These are phyloP conservation scores for Vicia faba DNA, from an alignment of 306 rosid species.

Conservation along the genomic window DNA sequence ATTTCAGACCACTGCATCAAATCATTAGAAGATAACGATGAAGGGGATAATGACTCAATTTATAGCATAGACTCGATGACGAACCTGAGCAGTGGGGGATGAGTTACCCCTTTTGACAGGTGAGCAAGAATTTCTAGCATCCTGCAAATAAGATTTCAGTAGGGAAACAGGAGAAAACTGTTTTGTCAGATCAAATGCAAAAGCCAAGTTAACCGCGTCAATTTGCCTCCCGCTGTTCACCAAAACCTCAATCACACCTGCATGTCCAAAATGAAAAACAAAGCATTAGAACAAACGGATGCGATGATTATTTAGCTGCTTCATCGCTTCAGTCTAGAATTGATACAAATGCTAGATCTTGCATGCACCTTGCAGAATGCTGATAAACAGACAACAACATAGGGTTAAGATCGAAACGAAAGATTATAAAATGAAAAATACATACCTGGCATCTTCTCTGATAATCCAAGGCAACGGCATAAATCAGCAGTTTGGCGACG, in stretches of 20 bases:
- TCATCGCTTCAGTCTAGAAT: too few species aligned
- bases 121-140: slow-evolving; percentile 77
- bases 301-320: too few species aligned
- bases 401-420: slow-evolving; percentile 5
- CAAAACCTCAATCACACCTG: slow-evolving; percentile 87
- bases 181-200: slow-evolving; percentile 78
- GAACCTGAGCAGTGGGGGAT: slow-evolving; percentile 79
- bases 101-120: slow-evolving; percentile 73
- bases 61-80: slow-evolving; percentile 17
- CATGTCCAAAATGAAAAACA: neutral
- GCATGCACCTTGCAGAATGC: too few species aligned
- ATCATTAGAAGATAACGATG: too few species aligned
- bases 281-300: neutral
- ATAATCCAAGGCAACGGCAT: slow-evolving; percentile 91
- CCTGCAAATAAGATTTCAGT: slow-evolving; percentile 87
- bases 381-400: neutral
- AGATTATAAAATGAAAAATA: slow-evolving; percentile 17
- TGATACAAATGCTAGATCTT: neutral
- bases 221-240: slow-evolving; percentile 90
- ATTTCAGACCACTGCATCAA: too few species aligned
- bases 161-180: slow-evolving; percentile 80
- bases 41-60: neutral
- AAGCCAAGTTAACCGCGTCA: slow-evolving; percentile 95
- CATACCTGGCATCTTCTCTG: slow-evolving; percentile 93
- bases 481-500: slow-evolving; percentile 97